phyloP scores from a whole-genome alignment of 2,329 filamentous ascomycete genomes.

The Aspergillus proliferans region DNA sequence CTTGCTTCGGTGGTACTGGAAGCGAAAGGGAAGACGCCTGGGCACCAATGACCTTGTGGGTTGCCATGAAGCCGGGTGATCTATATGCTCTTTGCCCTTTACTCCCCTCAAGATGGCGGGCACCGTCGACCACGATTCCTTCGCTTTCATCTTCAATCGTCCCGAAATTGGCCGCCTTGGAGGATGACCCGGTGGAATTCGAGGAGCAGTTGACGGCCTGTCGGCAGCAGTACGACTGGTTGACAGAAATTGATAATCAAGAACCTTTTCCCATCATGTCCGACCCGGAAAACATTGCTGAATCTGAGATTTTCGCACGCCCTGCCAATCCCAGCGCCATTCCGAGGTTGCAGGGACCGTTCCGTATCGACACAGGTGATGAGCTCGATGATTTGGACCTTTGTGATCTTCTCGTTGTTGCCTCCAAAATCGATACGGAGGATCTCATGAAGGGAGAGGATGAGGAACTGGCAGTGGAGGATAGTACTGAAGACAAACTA shows the following conservation, averaged over 20 bases:
- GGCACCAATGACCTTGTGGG: conserved; percentile 93
- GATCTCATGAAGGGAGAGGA: conserved; percentile 50
- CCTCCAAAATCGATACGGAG: conserved; percentile 46
- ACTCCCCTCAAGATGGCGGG: conserved; percentile 78
- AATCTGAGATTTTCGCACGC: conserved; percentile 51
- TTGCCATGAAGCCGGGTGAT: conserved; percentile 91
- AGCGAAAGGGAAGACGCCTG: conserved; percentile 60
- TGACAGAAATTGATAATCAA: conserved; percentile 50
- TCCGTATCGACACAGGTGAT: conserved; percentile 46
- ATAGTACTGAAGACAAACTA: conserved; percentile 44
- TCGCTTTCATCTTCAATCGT: conserved; percentile 78
- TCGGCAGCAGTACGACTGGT: conserved; percentile 55
- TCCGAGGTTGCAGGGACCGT: conserved; percentile 58
- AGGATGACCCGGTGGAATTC: conserved; percentile 35
- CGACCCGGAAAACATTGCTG: conserved; percentile 32
- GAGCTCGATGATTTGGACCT: conserved; percentile 51
- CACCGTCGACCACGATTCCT: conserved; percentile 68
- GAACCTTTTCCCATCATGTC: conserved; percentile 40
- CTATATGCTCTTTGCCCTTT: conserved; percentile 90
- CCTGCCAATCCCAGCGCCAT: conserved; percentile 50
- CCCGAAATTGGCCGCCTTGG: conserved; percentile 53
- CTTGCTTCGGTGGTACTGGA: conserved; percentile 73
- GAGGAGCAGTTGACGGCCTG: conserved; percentile 43
- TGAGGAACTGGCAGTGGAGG: conserved; percentile 36
- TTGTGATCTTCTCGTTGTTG: conserved; percentile 55